A percentile compares a stretch with the other conserved stretches of the same genome.
Evolutionary conservation across 768 basidiomycete genomes (phyloP).

Genomic region (Leucosporidium scottii): DNA sequence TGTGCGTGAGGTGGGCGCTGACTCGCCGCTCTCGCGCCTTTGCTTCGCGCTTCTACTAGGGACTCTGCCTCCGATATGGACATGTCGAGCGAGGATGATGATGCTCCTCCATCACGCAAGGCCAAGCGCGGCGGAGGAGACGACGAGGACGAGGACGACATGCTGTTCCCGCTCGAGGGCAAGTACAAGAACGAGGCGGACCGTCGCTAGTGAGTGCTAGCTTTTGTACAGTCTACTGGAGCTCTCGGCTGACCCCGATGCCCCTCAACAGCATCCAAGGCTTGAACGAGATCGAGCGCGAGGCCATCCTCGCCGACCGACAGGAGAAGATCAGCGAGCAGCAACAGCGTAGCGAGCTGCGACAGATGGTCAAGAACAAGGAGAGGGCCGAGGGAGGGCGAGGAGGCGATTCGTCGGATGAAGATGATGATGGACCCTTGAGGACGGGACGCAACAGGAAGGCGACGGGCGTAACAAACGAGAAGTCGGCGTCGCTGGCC

Average conservation of each 20-base stretch:
- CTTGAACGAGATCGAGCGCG: conserved; percentile 82
- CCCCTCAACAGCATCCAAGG: conserved; percentile 56
- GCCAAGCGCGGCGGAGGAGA: conserved; percentile 42
- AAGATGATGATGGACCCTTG: conserved; percentile 56
- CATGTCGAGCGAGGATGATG: conserved; percentile 51
- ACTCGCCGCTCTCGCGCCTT: background rate
- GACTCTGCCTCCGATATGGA: conserved; percentile 31
- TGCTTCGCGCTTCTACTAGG: background rate
- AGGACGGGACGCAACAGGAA: conserved; percentile 34
- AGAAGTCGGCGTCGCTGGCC: conserved; percentile 27
- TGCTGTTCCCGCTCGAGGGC: conserved; percentile 80
- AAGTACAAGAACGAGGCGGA: conserved; percentile 82
- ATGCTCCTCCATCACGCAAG: conserved; percentile 41
- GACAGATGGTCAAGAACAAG: conserved; percentile 65
- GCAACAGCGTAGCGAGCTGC: conserved; percentile 62
- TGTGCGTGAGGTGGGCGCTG: background rate
- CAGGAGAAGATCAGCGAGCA: conserved; percentile 71
- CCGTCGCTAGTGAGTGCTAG: conserved; percentile 60
- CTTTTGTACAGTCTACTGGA: background rate
- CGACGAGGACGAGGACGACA: conserved; percentile 56
- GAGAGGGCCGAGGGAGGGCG: conserved; percentile 62
- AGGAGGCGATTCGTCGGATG: conserved; percentile 52
- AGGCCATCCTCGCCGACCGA: conserved; percentile 72
- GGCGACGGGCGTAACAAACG: conserved; percentile 36
- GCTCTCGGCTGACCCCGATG: conserved; percentile 21